Conservation (phyloP, 257 asterid genomes). For the Jaltomata sinuosa region DNA sequence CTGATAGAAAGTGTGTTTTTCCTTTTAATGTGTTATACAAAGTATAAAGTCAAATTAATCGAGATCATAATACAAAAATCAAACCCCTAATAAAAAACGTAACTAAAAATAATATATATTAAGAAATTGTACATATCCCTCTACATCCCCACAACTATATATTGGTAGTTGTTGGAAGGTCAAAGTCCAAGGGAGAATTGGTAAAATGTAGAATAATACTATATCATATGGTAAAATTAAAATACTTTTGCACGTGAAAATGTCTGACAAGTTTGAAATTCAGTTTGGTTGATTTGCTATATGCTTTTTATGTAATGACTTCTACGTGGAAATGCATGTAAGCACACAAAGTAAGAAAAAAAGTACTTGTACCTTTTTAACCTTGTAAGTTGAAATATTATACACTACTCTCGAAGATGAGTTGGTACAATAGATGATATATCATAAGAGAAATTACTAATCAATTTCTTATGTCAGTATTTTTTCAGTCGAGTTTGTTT, state of each 20-base stretch:
- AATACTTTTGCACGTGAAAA: neutral
- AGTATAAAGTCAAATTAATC: too few relatives aligned
- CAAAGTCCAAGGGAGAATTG: neutral
- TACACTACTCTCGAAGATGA: too few relatives aligned
- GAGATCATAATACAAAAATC: too few relatives aligned
- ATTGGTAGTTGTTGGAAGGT: neutral
- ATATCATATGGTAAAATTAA: neutral
- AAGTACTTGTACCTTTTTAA: neutral
- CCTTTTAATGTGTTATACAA: too few relatives aligned
- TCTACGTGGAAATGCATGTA: neutral
- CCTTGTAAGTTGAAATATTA: neutral
- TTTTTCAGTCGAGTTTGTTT: too few relatives aligned
- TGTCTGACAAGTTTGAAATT: neutral
- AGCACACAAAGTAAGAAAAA: neutral
- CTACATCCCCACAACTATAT: neutral
- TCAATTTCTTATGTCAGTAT: too few relatives aligned
- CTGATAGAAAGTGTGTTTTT: too few relatives aligned
- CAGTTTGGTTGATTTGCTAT: neutral
- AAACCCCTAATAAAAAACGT: too few relatives aligned
- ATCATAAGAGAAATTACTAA: too few relatives aligned
- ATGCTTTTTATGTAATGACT: neutral
- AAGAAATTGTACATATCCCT: neutral
- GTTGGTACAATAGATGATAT: neutral
- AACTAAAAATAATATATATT: neutral
- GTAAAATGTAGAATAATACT: neutral